Percentiles rank a stretch among this genome's conserved stretches.
Evolutionary conservation across 805 yeast species (phyloP).

Genomic region (Kodamaea leandrae): DNA sequence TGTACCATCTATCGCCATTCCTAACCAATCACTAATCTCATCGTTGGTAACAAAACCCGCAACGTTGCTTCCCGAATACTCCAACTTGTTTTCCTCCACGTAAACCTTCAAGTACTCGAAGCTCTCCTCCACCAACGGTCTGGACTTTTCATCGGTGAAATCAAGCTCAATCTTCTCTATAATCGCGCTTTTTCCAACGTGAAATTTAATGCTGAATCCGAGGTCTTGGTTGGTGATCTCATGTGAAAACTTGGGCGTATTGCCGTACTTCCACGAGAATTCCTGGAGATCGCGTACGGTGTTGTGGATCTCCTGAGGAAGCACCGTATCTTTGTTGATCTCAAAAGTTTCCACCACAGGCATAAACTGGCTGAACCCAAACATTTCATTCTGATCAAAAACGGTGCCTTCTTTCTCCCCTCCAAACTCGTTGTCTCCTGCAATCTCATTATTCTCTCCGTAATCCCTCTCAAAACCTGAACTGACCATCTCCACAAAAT

Average conservation of each 20-base stretch:
- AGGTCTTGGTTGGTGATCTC: slow-evolving; percentile 33
- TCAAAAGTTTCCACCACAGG: slow-evolving; percentile 14
- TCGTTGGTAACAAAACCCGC: slow-evolving; percentile 47
- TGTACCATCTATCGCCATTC: slow-evolving; percentile 45
- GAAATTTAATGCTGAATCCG: slow-evolving; percentile 32
- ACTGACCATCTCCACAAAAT: slow-evolving; percentile 46
- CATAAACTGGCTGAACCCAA: slow-evolving; percentile 33
- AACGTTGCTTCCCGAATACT: slow-evolving; percentile 42
- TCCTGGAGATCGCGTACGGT: slow-evolving; percentile 42
- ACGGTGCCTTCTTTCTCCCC: slow-evolving; percentile 14
- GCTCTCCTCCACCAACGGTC: slow-evolving; percentile 20
- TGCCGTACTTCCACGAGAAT: slow-evolving; percentile 77
- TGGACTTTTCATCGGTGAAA: slow-evolving; percentile 9
- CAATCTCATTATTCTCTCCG: slow-evolving; percentile 1
- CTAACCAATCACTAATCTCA: slow-evolving; percentile 44
- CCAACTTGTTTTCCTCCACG: slow-evolving; percentile 16
- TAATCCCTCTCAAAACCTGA: slow-evolving; percentile 38
- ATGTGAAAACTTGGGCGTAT: slow-evolving; percentile 72
- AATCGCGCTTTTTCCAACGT: slow-evolving; percentile 46
- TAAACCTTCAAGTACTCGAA: slow-evolving; percentile 34
- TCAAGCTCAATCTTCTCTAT: slow-evolving; percentile 18
- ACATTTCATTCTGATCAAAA: slow-evolving; percentile 29
- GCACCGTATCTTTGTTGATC: slow-evolving; percentile 26
- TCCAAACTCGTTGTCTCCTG: background rate
- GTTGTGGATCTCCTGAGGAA: slow-evolving; percentile 39